phyloP scores from a whole-genome alignment of 768 basidiomycete species.

The Pholiota conissans region DNA sequence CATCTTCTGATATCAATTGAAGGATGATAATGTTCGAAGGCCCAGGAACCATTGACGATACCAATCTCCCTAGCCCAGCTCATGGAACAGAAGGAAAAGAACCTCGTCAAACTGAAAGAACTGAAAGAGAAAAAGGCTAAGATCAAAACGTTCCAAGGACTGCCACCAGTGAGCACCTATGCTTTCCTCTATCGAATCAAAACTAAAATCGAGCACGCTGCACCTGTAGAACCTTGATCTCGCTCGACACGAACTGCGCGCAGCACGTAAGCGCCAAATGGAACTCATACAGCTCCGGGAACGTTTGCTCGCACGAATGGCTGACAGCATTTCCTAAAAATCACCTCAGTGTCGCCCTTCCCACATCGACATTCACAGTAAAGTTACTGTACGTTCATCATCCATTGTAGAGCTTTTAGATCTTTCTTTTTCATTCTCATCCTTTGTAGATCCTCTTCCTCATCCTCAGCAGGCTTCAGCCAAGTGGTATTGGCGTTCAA shows the following conservation, averaged over 20 bases:
- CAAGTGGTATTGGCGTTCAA: too few relatives aligned
- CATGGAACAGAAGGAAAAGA: conserved; percentile 35
- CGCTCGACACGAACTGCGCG: conserved; percentile 40
- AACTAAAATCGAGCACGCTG: neutral
- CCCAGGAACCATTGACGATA: conserved; percentile 28
- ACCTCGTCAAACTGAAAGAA: conserved; percentile 33
- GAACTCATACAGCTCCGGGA: conserved; percentile 48
- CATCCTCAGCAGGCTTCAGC: too few relatives aligned
- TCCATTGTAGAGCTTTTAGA: too few relatives aligned
- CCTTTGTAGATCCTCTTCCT: too few relatives aligned
- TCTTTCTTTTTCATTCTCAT: too few relatives aligned
- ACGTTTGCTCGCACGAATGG: conserved; percentile 46
- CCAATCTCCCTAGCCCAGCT: conserved; percentile 38
- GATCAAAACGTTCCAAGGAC: conserved; percentile 46
- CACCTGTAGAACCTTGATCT: conserved; percentile 42
- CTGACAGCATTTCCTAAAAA: conserved; percentile 34
- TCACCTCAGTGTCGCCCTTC: too few relatives aligned
- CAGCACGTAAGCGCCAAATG: conserved; percentile 42
- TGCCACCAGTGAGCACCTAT: conserved; percentile 41
- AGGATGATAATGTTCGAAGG: conserved; percentile 18
- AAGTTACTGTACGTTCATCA: too few relatives aligned
- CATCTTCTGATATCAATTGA: neutral
- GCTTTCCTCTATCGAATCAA: neutral
- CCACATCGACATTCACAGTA: too few relatives aligned
- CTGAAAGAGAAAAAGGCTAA: conserved; percentile 44